Conservation (phyloP, 108 stramenopile genomes). For the Skeletonema tropicum region DNA sequence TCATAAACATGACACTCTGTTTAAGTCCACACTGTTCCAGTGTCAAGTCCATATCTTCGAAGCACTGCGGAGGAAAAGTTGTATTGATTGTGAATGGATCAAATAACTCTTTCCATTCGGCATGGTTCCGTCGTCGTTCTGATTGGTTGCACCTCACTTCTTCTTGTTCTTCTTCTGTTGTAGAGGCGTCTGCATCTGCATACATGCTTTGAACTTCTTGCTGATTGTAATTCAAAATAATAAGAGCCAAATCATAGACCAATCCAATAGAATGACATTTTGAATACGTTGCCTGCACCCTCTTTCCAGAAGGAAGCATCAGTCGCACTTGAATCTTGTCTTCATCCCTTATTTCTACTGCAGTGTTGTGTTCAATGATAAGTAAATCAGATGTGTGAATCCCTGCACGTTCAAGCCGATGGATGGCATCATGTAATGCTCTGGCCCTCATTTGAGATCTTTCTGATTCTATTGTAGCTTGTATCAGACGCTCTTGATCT, state of each 20-base stretch:
- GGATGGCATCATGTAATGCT: conserved; percentile 8
- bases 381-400: background rate
- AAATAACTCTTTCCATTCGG: conserved; percentile 31
- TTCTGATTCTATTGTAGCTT: conserved; percentile 8
- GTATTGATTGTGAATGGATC: conserved; percentile 21
- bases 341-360: background rate
- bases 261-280: conserved; percentile 26
- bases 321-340: conserved; percentile 25
- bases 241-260: conserved; percentile 38
- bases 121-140: background rate
- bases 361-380: background rate
- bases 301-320: conserved; percentile 34
- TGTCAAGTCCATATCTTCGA: conserved; percentile 23
- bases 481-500: conserved; percentile 27
- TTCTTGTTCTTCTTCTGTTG: background rate
- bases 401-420: conserved; percentile 18
- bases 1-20: conserved; percentile 18
- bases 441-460: conserved; percentile 6
- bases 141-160: background rate
- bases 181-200: no score
- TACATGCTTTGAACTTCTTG: background rate
- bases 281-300: conserved; percentile 16
- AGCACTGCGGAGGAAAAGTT: conserved; percentile 19
- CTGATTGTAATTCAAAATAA: conserved; percentile 19
- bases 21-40: conserved; percentile 22